A percentile compares a stretch with the other conserved stretches of the same genome.
Conservation (phyloP, 768 basidiomycete species). For the Strobilomyces confusus region DNA sequence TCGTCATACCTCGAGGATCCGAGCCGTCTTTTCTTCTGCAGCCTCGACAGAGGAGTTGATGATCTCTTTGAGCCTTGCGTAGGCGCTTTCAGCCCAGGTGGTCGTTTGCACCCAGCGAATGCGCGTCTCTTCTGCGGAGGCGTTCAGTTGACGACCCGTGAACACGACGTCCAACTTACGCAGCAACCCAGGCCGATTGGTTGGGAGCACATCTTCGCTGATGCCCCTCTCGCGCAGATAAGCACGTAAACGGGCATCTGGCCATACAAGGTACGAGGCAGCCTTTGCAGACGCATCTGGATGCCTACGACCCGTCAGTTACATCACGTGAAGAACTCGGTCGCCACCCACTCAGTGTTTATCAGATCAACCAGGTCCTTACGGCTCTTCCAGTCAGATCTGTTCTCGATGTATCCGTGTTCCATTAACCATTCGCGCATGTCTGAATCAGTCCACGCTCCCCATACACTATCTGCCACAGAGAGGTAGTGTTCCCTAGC, state of each 20-base stretch:
- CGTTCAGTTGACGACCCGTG: not conserved
- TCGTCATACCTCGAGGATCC: constrained; percentile 35
- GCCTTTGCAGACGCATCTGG: constrained; percentile 43
- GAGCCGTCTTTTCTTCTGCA: constrained; percentile 71
- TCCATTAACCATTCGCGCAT: constrained; percentile 71
- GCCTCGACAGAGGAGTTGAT: constrained; percentile 64
- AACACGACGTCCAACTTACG: constrained; percentile 40
- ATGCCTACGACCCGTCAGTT: constrained; percentile 40
- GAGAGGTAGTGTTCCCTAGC: constrained; percentile 64
- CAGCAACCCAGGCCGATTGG: constrained; percentile 69
- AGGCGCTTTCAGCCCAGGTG: constrained; percentile 51
- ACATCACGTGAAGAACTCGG: not conserved
- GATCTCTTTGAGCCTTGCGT: constrained; percentile 60
- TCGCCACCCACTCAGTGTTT: constrained; percentile 53
- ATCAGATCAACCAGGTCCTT: constrained; percentile 76
- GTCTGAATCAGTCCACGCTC: constrained; percentile 70
- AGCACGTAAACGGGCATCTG: constrained; percentile 87
- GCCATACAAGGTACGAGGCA: constrained; percentile 80
- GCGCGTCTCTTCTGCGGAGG: constrained; percentile 60
- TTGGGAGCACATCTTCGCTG: constrained; percentile 63
- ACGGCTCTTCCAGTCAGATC: constrained; percentile 54
- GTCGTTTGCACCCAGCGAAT: constrained; percentile 74
- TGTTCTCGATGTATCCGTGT: constrained; percentile 56
- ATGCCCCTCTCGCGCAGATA: constrained; percentile 79
- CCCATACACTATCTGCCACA: constrained; percentile 56